Percentiles rank a stretch among this genome's conserved stretches.
Conservation (phyloP, 352 stramenopile genomes). For the Globisporangium uncinulatum region DNA sequence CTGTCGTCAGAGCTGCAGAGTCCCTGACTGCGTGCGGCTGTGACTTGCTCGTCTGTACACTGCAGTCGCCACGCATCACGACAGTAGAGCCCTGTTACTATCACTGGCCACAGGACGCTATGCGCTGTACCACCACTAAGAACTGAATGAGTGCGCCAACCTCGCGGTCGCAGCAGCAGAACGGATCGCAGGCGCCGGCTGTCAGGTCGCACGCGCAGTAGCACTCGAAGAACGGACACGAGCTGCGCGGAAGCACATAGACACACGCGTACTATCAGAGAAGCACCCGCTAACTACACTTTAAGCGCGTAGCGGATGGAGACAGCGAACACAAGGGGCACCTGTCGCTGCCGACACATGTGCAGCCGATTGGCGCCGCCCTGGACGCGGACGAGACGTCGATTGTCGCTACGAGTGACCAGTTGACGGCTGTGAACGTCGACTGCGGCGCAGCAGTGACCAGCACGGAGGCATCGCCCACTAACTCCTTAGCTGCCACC, state of each 20-base stretch:
- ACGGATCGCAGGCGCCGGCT: conserved; percentile 32
- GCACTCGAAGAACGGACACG: conserved; percentile 36
- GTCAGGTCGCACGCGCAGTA: conserved; percentile 40
- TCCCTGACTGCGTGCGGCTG: conserved; percentile 8
- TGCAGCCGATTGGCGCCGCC: conserved; percentile 30
- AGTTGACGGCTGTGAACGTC: conserved; percentile 34
- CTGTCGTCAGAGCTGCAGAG: conserved; percentile 17
- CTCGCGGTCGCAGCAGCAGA: conserved; percentile 48
- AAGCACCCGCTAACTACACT: neutral
- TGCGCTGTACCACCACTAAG: too few species aligned
- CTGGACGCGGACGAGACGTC: conserved; percentile 18
- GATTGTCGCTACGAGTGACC: conserved; percentile 29
- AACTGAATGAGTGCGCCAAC: conserved; percentile 2
- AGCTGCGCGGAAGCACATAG: neutral
- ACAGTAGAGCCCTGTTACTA: neutral
- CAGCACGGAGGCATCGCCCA: neutral
- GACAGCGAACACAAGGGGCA: neutral
- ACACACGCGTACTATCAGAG: neutral
- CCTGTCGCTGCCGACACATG: conserved; percentile 21
- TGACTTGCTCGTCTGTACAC: conserved; percentile 26
- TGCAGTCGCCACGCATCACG: conserved; percentile 2
- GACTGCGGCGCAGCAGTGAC: neutral
- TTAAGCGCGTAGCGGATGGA: neutral
- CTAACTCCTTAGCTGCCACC: neutral
- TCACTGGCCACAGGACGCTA: neutral